Conservation (phyloP, 805 yeast species). For the Teunomyces stri region DNA sequence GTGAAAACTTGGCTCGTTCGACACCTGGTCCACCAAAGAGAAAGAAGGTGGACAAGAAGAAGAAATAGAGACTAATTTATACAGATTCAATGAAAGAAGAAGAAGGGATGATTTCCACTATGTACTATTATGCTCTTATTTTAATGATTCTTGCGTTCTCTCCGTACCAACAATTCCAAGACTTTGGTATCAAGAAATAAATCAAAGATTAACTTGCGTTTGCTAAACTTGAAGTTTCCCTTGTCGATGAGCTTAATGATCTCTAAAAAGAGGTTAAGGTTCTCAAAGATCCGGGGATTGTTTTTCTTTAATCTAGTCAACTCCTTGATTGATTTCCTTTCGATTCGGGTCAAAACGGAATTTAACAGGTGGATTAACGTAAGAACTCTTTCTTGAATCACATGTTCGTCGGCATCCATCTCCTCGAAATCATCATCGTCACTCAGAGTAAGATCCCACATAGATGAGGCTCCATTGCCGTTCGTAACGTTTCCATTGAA, state of each 20-base stretch:
- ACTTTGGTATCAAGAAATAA: constrained; percentile 51
- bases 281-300: constrained; percentile 53
- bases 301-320: constrained; percentile 52
- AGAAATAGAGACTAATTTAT: not conserved
- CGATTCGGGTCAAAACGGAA: constrained; percentile 36
- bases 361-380: constrained; percentile 51
- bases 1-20: constrained; percentile 1
- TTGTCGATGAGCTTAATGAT: constrained; percentile 50
- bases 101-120: not conserved
- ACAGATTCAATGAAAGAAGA: not conserved
- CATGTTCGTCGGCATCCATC: constrained; percentile 8
- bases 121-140: not conserved
- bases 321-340: constrained; percentile 56
- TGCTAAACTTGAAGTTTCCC: constrained; percentile 61
- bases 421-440: constrained; percentile 9
- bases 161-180: constrained; percentile 50
- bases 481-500: constrained; percentile 12
- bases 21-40: not conserved
- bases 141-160: constrained; percentile 33
- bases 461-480: not conserved
- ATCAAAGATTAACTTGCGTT: constrained; percentile 64
- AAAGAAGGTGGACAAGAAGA: not conserved
- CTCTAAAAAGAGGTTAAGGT: constrained; percentile 52
- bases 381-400: constrained; percentile 23
- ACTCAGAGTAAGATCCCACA: constrained; percentile 5